These are phyloP conservation scores for Clarkia xantiana DNA, from an alignment of 345 rosid genomes.

Conservation along the genomic window DNA sequence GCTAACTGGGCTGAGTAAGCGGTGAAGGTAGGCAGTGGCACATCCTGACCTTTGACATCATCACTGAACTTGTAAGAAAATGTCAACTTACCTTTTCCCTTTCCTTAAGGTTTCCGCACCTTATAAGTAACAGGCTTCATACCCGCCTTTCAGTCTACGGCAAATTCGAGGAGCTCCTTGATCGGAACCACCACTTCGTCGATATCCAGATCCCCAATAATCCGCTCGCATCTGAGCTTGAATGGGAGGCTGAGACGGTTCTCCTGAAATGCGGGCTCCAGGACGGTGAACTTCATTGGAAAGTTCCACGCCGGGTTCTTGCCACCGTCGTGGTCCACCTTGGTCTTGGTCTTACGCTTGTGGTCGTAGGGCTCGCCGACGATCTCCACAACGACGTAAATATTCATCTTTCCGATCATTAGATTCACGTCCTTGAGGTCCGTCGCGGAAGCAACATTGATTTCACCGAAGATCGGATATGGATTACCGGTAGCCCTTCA, in stretches of 20 bases:
- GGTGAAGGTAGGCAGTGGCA: conserved; percentile 1
- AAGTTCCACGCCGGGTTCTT: conserved; percentile 58
- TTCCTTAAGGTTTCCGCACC: conserved; percentile 54
- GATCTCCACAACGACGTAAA: conserved; percentile 50
- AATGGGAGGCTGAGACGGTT: conserved; percentile 35
- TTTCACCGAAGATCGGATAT: too few relatives aligned
- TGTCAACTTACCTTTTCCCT: conserved; percentile 45
- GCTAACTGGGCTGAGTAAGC: conserved; percentile 20
- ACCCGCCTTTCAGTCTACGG: conserved; percentile 12
- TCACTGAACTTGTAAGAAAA: conserved; percentile 53
- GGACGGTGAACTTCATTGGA: conserved; percentile 38
- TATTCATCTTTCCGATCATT: conserved; percentile 70
- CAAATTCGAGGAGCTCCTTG: conserved; percentile 37
- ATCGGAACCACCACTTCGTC: conserved; percentile 69
- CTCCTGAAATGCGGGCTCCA: conserved; percentile 30
- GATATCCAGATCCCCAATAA: conserved; percentile 49
- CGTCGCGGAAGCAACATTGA: conserved; percentile 55
- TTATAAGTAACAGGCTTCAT: conserved; percentile 47
- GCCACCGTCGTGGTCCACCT: conserved; percentile 32
- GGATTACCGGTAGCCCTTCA: too few relatives aligned
- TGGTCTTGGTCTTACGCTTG: conserved; percentile 30
- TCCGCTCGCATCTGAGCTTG: conserved; percentile 52
- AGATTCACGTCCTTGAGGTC: conserved; percentile 55
- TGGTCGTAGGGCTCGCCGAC: conserved; percentile 25
- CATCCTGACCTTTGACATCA: conserved; percentile 3